Percentiles rank a stretch among this genome's conserved stretches.
phyloP scores from a whole-genome alignment of 345 rosid species.

The Cardamine resedifolia region DNA sequence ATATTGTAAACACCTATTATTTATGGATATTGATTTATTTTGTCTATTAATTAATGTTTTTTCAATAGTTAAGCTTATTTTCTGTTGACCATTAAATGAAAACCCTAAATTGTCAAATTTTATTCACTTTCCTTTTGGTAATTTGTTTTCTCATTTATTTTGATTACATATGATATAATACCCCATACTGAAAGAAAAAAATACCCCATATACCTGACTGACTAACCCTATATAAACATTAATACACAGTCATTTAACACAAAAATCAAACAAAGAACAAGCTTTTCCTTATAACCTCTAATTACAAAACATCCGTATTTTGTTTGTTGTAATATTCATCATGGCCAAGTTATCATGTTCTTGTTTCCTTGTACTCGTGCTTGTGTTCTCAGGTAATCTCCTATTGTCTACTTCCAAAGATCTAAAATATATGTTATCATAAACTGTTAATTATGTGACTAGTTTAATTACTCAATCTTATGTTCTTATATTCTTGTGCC shows the following conservation, averaged over 20 bases:
- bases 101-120: no score
- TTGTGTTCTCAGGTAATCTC: slow-evolving; percentile 25
- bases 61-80: neutral
- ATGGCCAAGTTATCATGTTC: slow-evolving; percentile 21
- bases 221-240: neutral
- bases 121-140: no score
- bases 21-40: neutral
- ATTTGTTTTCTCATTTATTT: neutral
- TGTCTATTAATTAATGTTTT: neutral
- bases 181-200: neutral
- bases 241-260: neutral
- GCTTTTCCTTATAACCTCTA: neutral
- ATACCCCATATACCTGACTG: neutral
- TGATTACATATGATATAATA: no score
- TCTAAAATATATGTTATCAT: neutral
- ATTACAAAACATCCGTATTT: neutral
- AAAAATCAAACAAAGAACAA: neutral
- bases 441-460: neutral
- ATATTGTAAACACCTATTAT: neutral
- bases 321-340: neutral
- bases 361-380: neutral
- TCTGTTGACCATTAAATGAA: neutral
- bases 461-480: neutral
- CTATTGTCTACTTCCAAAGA: neutral
- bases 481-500: neutral